Percentiles rank a stretch among this genome's conserved stretches.
Conservation (phyloP, 2,329 filamentous ascomycete genomes). For the Myotisia sp. region DNA sequence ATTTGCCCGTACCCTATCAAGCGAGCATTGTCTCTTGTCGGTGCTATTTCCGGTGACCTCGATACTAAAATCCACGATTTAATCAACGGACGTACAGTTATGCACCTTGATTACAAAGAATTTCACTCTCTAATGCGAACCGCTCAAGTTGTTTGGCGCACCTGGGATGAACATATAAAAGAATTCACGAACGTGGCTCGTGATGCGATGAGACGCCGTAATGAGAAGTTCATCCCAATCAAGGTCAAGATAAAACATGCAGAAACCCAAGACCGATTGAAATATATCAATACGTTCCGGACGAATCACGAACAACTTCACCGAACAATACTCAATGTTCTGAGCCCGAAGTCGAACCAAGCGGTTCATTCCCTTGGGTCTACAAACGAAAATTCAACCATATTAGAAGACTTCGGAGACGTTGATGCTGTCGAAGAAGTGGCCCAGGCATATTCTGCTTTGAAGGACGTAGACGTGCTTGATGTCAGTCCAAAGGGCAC, state of each 20-base stretch:
- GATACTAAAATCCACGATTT: slow-evolving; percentile 74
- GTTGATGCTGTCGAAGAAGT: slow-evolving; percentile 96
- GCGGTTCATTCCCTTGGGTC: slow-evolving; percentile 32
- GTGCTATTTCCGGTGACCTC: slow-evolving; percentile 88
- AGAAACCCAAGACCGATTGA: slow-evolving; percentile 77
- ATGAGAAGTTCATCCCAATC: slow-evolving; percentile 97
- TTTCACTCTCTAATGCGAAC: slow-evolving; percentile 75
- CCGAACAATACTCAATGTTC: slow-evolving; percentile 89
- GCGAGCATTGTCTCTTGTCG: slow-evolving; percentile 81
- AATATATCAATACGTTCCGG: slow-evolving; percentile 87
- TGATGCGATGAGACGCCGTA: slow-evolving; percentile 81
- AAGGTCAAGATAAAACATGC: slow-evolving; percentile 82
- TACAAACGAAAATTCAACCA: slow-evolving; percentile 46
- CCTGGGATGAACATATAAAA: slow-evolving; percentile 92
- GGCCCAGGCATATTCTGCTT: slow-evolving; percentile 77
- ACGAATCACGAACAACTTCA: slow-evolving; percentile 97
- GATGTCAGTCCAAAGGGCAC: slow-evolving; percentile 86
- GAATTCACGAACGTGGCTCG: slow-evolving; percentile 96
- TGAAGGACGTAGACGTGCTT: slow-evolving; percentile 88
- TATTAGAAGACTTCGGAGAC: slow-evolving; percentile 90
- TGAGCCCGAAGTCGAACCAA: slow-evolving; percentile 57
- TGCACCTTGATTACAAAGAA: slow-evolving; percentile 83
- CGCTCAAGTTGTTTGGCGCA: slow-evolving; percentile 71
- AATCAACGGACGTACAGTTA: slow-evolving; percentile 71
- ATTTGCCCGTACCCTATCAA: slow-evolving; percentile 92